Base-by-base conservation (phyloP, 805 yeast species). In the Lipomyces chichibuensis region DNA sequence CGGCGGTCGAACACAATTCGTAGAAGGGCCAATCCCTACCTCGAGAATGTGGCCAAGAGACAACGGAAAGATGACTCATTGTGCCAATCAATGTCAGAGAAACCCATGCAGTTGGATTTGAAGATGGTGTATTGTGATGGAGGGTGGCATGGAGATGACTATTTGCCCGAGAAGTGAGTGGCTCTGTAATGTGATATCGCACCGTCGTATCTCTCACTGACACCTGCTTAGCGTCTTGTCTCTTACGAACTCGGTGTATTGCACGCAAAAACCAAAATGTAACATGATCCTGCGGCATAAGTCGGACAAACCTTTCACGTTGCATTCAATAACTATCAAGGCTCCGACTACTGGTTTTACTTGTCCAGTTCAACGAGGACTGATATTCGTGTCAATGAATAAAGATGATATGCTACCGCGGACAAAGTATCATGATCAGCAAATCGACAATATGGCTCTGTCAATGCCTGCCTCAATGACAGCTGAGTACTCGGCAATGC, bases 361-460 rank as follows among this genome's bases (percentile, higher is more conserved):
- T 5, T 65, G 69, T 43, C 73, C 73, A 14, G 73, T 70, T 2
- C 70, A 66, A 33, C 70, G 66, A 29, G 71, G 70, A 23, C 59
- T 60, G 14, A 62, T 65, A 6, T 69, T 59, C 35, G 66, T 69
- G 35, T 66, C 69, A 8, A 66, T 65, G 71, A 66, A 58, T 51
- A 68, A 68, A 35, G 67, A 65, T 57, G 62, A 65, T 32, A 37
- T 66, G 52, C 37, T 66, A 8, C 70, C 67, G n/a, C 70, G 67
- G 20, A 62, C 67, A 8, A 63, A 59, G 33, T 51, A 39, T 25
- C 65, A 65, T 35, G 67, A 65, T 32, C 63, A 64, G 54, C 65
- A 62, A 49, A 64, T 66, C 39, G 67, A 60, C 55, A 55, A 51
- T 17, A 17, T 53, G 23, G 65, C 62, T 8, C 11, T 56, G 46